A percentile compares a stretch with the other conserved stretches of the same genome.
phyloP scores from a whole-genome alignment of 257 asterid species.

The Nicotiana knightiana region DNA sequence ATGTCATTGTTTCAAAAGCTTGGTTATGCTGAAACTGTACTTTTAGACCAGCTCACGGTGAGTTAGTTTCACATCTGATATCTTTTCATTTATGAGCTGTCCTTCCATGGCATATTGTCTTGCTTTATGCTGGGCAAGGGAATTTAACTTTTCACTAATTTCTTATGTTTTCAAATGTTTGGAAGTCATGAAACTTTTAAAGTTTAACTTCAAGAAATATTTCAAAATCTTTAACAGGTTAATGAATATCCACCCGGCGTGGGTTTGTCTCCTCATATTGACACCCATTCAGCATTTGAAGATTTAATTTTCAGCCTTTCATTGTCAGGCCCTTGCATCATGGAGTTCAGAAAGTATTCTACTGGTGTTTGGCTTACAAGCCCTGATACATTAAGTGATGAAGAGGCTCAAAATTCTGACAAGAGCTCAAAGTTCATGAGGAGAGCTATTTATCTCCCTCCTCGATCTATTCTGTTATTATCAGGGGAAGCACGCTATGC shows the following conservation, averaged over 20 bases:
- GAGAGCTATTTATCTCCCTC: constrained; percentile 85
- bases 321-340: constrained; percentile 87
- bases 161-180: not conserved
- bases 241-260: constrained; percentile 93
- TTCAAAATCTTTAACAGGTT: constrained; percentile 45
- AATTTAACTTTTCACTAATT: not conserved
- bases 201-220: not conserved
- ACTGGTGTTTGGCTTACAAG: constrained; percentile 49
- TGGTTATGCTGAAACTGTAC: constrained; percentile 30
- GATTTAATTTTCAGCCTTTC: constrained; percentile 89
- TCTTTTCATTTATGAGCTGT: not conserved
- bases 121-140: constrained; percentile 4
- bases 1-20: constrained; percentile 41
- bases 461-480: constrained; percentile 73
- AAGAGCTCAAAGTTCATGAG: constrained; percentile 37
- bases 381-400: constrained; percentile 27
- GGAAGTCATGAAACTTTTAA: not conserved
- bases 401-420: constrained; percentile 29
- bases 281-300: constrained; percentile 96
- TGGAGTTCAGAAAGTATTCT: constrained; percentile 89
- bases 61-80: constrained; percentile 22
- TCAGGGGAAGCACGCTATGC: constrained; percentile 92
- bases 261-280: constrained; percentile 94
- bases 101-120: not conserved
- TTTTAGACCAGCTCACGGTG: constrained; percentile 80